Base-by-base conservation (phyloP, 371 early-diverging fungal genomes). In the Capillidium rhysosporum region DNA sequence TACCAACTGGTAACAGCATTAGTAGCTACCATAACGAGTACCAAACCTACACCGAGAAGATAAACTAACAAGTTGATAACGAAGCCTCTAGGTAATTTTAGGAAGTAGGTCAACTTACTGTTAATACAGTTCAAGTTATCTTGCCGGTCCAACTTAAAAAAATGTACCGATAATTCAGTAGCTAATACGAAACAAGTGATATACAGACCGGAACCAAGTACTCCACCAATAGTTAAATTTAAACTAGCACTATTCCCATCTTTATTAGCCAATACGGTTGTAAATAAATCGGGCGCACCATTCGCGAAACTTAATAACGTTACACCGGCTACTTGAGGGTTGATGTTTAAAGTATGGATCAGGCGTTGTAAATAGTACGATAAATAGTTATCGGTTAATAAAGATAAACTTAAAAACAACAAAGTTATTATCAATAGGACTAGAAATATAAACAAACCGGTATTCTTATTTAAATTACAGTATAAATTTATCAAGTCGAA, bases 231-330 rank as follows among this genome's bases (percentile, higher is more conserved):
- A n/a, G 57, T 38, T 10, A 60, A 40, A 24, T 53, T 29, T 0
- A 51, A 51, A 18, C 43, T 21, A 16, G 12, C 29, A 24, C 40
- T 2, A 20, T 55, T 49, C 2, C 51, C 60, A 40, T 31, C 49
- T 14, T 26, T 20, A 30, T 38, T 53, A 9, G 53, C 57, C 3
- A 52, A 44, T 18, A 60, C 18, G 8, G 58, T 44, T 24, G 60
- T 60, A 40, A 60, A 60, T 18, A 60, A 60, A 43, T 60, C 60
- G 14, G 60, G 60, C 1, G 60, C 60, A 12, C 60, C 55, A 34
- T 60, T 60, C 4, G 49, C 60, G 43, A 60, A 60, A 1, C 59
- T 52, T n/a, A 60, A 39, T 20, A 60, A 25, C 12, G 60, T 60
- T 5, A 60, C 38, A 20, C 60, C 60, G 0, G 60, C 60, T 40